Evolutionary conservation across 768 basidiomycete species (phyloP).

Genomic region (Gyrodon lividus): DNA sequence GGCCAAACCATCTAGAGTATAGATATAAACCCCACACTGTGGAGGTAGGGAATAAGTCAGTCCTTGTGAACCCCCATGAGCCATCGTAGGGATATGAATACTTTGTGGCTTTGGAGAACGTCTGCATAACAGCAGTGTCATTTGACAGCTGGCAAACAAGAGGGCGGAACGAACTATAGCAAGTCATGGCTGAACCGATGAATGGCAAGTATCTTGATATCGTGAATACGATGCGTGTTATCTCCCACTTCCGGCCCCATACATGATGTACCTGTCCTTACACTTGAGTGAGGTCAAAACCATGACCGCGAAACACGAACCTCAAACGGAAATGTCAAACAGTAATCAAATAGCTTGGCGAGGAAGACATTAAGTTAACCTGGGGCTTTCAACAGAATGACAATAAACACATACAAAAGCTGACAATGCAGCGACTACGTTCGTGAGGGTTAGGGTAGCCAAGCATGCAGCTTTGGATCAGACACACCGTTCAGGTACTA

Average conservation of each 20-base stretch:
- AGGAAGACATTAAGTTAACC: background rate
- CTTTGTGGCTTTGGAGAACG: slow-evolving; percentile 2
- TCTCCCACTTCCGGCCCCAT: slow-evolving; percentile 26
- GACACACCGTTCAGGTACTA: slow-evolving; percentile 21
- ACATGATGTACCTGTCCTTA: slow-evolving; percentile 18
- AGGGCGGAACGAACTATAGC: slow-evolving; percentile 14
- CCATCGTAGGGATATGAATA: slow-evolving; percentile 1
- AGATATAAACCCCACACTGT: slow-evolving; percentile 20
- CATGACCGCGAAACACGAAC: slow-evolving; percentile 1
- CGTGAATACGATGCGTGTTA: slow-evolving; percentile 23
- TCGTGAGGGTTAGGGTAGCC: background rate
- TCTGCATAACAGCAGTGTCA: slow-evolving; percentile 1
- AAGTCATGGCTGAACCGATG: slow-evolving; percentile 13
- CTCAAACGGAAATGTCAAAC: slow-evolving; percentile 22
- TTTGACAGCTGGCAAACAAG: background rate
- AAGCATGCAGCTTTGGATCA: background rate
- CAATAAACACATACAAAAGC: slow-evolving; percentile 13
- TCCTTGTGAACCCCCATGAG: background rate
- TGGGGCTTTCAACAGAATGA: background rate
- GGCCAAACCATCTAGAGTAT: slow-evolving; percentile 19
- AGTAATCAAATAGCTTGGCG: slow-evolving; percentile 21
- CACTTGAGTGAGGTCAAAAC: background rate
- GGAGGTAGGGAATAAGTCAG: background rate
- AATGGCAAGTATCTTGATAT: slow-evolving; percentile 29
- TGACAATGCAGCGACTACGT: slow-evolving; percentile 19